phyloP scores from a whole-genome alignment of 202 grass and related monocot genomes.

The Dendrocalamus latiflorus region DNA sequence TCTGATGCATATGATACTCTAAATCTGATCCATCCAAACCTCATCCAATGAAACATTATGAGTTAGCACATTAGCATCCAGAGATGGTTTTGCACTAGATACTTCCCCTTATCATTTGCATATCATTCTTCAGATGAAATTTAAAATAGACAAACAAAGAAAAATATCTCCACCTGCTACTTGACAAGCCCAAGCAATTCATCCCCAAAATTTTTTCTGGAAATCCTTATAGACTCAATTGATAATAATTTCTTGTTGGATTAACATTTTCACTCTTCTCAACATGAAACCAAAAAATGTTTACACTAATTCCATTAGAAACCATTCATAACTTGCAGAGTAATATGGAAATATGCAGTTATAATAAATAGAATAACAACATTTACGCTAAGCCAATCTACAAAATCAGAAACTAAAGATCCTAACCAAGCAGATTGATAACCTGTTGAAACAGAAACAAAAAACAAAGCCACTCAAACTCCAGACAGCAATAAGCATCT shows the following conservation, averaged over 20 bases:
- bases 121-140: neutral
- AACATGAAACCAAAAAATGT: neutral
- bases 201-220: neutral
- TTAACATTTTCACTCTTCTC: neutral
- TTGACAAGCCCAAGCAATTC: neutral
- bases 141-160: neutral
- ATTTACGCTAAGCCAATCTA: neutral
- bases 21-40: conserved; percentile 6
- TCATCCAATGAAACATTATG: neutral
- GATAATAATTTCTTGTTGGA: neutral
- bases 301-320: neutral
- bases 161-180: neutral
- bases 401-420: neutral
- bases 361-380: neutral
- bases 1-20: neutral
- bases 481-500: neutral
- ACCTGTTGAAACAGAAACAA: neutral
- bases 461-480: neutral
- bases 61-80: neutral
- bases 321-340: neutral
- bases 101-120: neutral
- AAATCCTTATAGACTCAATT: neutral
- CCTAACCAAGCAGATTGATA: neutral
- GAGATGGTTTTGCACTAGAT: neutral
- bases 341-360: neutral